Evolutionary conservation across 371 early-diverging fungal genomes (phyloP).

Genomic region (Chytridium lagenaria): DNA sequence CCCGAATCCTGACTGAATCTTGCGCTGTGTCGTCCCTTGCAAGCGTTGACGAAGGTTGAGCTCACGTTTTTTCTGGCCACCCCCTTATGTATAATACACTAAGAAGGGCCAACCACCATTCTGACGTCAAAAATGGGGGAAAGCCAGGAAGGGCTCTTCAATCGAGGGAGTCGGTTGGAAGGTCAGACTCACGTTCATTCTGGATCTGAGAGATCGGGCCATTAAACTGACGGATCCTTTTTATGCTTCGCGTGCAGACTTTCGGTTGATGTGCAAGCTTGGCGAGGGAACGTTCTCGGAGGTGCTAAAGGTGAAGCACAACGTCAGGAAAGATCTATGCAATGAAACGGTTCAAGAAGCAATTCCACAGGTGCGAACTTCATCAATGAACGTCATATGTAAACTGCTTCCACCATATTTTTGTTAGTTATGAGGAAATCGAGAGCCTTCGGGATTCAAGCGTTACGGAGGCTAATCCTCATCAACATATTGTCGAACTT

Average conservation of each 20-base stretch:
- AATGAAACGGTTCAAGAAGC: conserved; percentile 65
- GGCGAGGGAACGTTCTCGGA: conserved; percentile 68
- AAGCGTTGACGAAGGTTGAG: no score
- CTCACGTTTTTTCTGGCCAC: no score
- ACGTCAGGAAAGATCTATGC: conserved; percentile 56
- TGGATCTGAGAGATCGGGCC: no score
- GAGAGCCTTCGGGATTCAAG: conserved; percentile 63
- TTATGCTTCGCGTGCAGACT: conserved; percentile 43
- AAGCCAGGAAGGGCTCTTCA: neutral
- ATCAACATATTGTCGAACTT: conserved; percentile 65
- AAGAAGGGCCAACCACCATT: no score
- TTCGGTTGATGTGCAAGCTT: conserved; percentile 58
- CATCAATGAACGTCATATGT: neutral
- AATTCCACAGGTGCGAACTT: conserved; percentile 52
- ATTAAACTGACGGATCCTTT: no score
- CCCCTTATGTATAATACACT: no score
- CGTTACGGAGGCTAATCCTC: conserved; percentile 57
- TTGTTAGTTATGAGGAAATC: conserved; percentile 56
- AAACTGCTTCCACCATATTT: no score
- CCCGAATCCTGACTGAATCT: no score
- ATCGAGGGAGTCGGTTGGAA: conserved; percentile 10
- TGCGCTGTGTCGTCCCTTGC: no score
- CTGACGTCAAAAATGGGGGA: conserved; percentile 20
- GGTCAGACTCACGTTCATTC: neutral
- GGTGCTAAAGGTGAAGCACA: conserved; percentile 62